A percentile compares a stretch with the other conserved stretches of the same genome.
Conservation (phyloP, 1,284 basidiomycete species). For the Cutaneotrichosporon sp. region DNA sequence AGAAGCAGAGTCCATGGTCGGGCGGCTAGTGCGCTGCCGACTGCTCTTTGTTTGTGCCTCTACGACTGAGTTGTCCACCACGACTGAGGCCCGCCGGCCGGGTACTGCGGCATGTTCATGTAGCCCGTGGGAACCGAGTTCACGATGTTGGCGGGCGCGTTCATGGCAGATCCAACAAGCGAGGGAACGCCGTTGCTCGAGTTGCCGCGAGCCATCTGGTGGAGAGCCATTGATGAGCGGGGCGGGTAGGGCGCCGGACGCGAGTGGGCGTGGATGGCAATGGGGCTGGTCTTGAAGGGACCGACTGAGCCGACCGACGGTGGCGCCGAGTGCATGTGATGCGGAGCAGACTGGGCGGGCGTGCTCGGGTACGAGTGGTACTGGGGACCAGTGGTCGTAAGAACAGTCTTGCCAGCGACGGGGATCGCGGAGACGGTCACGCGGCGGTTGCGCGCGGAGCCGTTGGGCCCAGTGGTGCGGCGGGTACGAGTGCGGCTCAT, state of each 20-base stretch:
- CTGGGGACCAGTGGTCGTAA: background rate
- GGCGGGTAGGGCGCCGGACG: slow-evolving; percentile 1
- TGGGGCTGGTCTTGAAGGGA: background rate
- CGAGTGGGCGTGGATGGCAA: background rate
- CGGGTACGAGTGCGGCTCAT: slow-evolving; percentile 9
- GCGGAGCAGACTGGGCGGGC: background rate
- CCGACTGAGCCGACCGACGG: slow-evolving; percentile 1
- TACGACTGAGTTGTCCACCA: too few relatives aligned
- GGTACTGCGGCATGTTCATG: too few relatives aligned
- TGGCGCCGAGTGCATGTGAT: background rate
- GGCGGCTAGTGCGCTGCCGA: too few relatives aligned
- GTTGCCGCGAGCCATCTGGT: background rate
- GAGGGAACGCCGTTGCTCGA: background rate
- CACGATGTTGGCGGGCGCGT: background rate
- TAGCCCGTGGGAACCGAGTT: too few relatives aligned
- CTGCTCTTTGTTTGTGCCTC: too few relatives aligned
- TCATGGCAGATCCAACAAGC: background rate
- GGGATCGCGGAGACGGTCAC: background rate
- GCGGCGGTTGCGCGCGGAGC: background rate
- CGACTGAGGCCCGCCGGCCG: too few relatives aligned
- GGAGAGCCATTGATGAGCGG: background rate
- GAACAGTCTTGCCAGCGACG: background rate
- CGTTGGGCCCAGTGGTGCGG: background rate
- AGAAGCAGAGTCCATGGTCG: too few relatives aligned
- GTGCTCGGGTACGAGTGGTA: background rate